Conservation (phyloP, 805 yeast species). For the Yamadazyma olivae region DNA sequence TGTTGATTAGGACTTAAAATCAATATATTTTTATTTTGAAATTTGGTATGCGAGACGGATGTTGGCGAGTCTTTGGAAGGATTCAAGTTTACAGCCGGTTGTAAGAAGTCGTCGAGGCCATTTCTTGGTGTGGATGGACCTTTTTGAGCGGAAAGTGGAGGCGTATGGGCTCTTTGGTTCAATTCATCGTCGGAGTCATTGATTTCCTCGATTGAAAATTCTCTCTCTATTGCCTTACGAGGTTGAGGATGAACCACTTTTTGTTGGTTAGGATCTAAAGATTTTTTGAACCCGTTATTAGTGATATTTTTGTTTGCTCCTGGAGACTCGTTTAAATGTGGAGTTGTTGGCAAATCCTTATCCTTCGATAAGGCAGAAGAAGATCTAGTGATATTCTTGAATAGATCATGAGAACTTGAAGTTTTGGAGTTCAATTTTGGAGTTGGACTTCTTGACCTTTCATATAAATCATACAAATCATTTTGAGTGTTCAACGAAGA, state of each 20-base stretch:
- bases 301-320: not conserved
- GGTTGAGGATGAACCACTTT: conserved; percentile 4
- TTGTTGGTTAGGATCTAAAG: conserved; percentile 3
- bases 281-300: not conserved
- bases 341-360: conserved; percentile 13
- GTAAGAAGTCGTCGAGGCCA: conserved; percentile 4
- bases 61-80: conserved; percentile 12
- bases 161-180: conserved; percentile 7
- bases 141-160: conserved; percentile 3
- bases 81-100: conserved; percentile 16
- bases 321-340: not conserved
- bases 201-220: conserved; percentile 39
- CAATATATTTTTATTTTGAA: conserved; percentile 28
- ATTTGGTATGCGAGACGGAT: conserved; percentile 16
- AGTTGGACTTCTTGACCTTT: conserved; percentile 12
- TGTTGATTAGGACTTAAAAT: conserved; percentile 38
- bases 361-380: conserved; percentile 11
- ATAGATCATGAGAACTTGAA: conserved; percentile 6
- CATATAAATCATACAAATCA: conserved; percentile 14
- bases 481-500: conserved; percentile 5
- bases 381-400: conserved; percentile 8
- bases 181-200: conserved; percentile 40
- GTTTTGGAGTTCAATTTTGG: conserved; percentile 8
- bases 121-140: conserved; percentile 5
- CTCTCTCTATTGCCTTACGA: conserved; percentile 15